phyloP scores from a whole-genome alignment of 2,329 filamentous ascomycete species.

The Bertia moriformis region DNA sequence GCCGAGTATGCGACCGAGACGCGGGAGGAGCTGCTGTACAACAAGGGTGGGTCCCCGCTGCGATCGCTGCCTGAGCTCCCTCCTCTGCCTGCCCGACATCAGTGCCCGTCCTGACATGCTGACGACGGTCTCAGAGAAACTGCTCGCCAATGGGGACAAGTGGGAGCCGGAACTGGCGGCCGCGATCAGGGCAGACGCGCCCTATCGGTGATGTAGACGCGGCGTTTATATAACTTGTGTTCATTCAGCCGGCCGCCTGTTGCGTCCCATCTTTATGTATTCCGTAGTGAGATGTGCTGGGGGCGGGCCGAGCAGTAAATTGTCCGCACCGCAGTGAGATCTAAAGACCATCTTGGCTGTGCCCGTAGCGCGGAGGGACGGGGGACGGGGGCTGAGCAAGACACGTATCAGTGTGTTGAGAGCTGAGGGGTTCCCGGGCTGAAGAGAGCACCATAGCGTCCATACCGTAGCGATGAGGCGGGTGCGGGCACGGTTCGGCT shows the following conservation, averaged over 20 bases:
- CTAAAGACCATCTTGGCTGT: too few relatives aligned
- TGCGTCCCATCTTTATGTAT: too few relatives aligned
- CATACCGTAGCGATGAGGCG: too few relatives aligned
- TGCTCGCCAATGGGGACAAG: constrained; percentile 44
- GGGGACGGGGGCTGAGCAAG: too few relatives aligned
- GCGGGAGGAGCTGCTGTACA: constrained; percentile 54
- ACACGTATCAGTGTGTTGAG: too few relatives aligned
- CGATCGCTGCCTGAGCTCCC: neutral
- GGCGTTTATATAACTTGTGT: too few relatives aligned
- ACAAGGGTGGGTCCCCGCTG: constrained; percentile 35
- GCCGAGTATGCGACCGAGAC: constrained; percentile 58
- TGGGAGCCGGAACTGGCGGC: constrained; percentile 60
- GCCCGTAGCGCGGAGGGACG: too few relatives aligned
- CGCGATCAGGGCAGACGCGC: constrained; percentile 51
- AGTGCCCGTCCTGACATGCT: constrained; percentile 5
- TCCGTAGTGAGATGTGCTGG: neutral
- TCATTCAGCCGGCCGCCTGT: too few relatives aligned
- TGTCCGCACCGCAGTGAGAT: too few relatives aligned
- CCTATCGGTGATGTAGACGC: constrained; percentile 34
- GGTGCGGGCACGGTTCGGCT: too few relatives aligned
- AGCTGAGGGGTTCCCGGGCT: too few relatives aligned
- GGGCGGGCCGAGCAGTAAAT: neutral
- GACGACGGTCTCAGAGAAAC: constrained; percentile 30
- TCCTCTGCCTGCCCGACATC: neutral
- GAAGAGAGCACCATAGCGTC: too few relatives aligned